Evolutionary conservation across 768 basidiomycete genomes (phyloP).

Genomic region (Amyloporia xantha): DNA sequence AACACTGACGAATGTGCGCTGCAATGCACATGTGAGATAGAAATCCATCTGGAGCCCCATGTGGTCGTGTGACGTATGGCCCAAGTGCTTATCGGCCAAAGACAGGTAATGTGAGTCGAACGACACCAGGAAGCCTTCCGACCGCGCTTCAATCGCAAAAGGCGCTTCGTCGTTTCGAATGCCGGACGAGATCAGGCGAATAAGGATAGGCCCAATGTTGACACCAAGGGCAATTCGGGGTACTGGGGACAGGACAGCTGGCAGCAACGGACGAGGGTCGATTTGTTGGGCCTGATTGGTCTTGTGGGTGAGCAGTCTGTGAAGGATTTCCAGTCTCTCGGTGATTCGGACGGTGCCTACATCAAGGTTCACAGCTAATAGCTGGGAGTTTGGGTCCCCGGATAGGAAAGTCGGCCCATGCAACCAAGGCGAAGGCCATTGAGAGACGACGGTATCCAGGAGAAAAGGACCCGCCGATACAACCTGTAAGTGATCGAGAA

Average conservation of each 20-base stretch:
- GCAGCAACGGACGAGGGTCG: slow-evolving; percentile 20
- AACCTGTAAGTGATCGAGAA: slow-evolving; percentile 28
- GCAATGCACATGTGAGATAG: slow-evolving; percentile 34
- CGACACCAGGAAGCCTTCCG: slow-evolving; percentile 42
- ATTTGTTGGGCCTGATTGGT: slow-evolving; percentile 14
- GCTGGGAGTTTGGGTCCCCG: slow-evolving; percentile 54
- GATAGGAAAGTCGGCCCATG: slow-evolving; percentile 40
- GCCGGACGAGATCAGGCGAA: slow-evolving; percentile 44
- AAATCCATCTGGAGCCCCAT: slow-evolving; percentile 41
- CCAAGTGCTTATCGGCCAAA: slow-evolving; percentile 18
- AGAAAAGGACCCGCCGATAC: slow-evolving; percentile 35
- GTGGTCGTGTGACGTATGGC: slow-evolving; percentile 27
- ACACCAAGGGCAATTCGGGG: slow-evolving; percentile 46
- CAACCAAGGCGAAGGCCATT: slow-evolving; percentile 61
- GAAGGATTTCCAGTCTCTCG: slow-evolving; percentile 48
- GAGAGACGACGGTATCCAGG: slow-evolving; percentile 39
- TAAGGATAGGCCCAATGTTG: slow-evolving; percentile 42
- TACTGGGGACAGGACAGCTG: slow-evolving; percentile 28
- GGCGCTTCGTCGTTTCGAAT: slow-evolving; percentile 32
- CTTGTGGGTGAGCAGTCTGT: slow-evolving; percentile 30
- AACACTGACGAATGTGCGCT: slow-evolving; percentile 51
- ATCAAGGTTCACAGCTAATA: slow-evolving; percentile 35
- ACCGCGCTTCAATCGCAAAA: slow-evolving; percentile 50
- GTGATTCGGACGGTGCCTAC: slow-evolving; percentile 39
- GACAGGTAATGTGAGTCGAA: slow-evolving; percentile 36